Percentiles rank a stretch among this genome's conserved stretches.
These are phyloP conservation scores for Apostasia shenzhenica DNA, from an alignment of 106 monocot genomes.

Conservation along the genomic window DNA sequence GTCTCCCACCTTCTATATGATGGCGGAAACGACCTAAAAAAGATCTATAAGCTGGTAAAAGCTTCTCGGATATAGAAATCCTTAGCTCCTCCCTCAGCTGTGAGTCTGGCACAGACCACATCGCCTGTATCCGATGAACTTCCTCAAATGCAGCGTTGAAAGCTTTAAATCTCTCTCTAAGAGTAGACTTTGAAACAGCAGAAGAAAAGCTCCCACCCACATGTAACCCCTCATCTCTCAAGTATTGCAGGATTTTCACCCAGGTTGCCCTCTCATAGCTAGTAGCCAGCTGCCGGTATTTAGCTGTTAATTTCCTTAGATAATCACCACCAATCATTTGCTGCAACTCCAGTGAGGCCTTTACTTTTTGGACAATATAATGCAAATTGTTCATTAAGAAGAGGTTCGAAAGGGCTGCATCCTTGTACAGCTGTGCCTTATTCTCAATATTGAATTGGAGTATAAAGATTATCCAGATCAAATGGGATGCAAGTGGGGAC, in stretches of 20 bases:
- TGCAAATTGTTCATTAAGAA: conserved; percentile 95
- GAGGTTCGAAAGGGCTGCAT: conserved; percentile 51
- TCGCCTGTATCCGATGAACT: conserved; percentile 55
- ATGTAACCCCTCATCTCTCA: conserved; percentile 87
- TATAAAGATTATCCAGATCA: conserved; percentile 72
- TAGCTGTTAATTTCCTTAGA: conserved; percentile 48
- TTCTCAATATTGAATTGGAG: conserved; percentile 62
- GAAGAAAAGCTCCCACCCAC: conserved; percentile 79
- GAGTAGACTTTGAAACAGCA: conserved; percentile 37
- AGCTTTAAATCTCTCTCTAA: conserved; percentile 85
- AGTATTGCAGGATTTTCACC: conserved; percentile 57
- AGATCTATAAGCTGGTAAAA: conserved; percentile 83
- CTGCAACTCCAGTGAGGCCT: conserved; percentile 57
- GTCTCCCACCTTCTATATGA: conserved; percentile 75
- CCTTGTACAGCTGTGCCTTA: conserved; percentile 63
- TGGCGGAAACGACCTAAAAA: conserved; percentile 83
- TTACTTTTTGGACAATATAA: conserved; percentile 87
- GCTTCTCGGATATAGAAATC: conserved; percentile 69
- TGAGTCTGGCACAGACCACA: conserved; percentile 70
- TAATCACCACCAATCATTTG: conserved; percentile 70
- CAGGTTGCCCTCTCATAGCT: conserved; percentile 79
- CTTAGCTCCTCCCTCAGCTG: conserved; percentile 90
- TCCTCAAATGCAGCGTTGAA: conserved; percentile 95
- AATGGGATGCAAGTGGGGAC: conserved; percentile 45
- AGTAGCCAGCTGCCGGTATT: conserved; percentile 64